Conservation (phyloP, 2,329 filamentous ascomycete species). For the Diaporthe eres region DNA sequence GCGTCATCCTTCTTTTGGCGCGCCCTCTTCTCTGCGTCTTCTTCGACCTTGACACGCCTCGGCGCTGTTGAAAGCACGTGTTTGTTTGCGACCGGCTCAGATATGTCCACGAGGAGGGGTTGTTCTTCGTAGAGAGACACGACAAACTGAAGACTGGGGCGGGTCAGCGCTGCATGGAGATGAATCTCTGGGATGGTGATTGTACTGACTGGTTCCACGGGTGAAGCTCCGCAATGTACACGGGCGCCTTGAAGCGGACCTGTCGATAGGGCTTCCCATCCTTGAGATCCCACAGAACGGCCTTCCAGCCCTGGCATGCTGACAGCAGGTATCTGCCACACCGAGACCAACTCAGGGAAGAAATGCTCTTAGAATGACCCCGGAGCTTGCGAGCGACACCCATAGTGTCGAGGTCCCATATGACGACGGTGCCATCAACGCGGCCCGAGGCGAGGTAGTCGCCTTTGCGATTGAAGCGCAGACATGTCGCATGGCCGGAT, state of each 20-base stretch:
- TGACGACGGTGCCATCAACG: conserved; percentile 92
- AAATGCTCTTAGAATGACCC: conserved; percentile 93
- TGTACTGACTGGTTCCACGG: conserved; percentile 84
- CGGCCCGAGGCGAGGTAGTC: conserved; percentile 95
- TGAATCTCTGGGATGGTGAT: neutral
- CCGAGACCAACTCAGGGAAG: conserved; percentile 94
- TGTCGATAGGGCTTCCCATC: conserved; percentile 80
- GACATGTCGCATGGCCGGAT: conserved; percentile 74
- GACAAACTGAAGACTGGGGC: conserved; percentile 81
- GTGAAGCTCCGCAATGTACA: conserved; percentile 96
- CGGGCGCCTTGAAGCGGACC: conserved; percentile 91
- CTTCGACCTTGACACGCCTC: conserved; percentile 78
- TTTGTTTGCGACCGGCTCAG: conserved; percentile 78
- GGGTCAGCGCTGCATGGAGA: conserved; percentile 43
- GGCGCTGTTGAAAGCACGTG: conserved; percentile 86
- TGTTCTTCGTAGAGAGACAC: conserved; percentile 95
- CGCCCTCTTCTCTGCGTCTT: conserved; percentile 79
- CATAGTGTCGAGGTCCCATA: conserved; percentile 98
- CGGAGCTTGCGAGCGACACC: conserved; percentile 94
- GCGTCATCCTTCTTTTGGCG: conserved; percentile 93
- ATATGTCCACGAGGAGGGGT: conserved; percentile 88
- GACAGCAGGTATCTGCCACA: conserved; percentile 93
- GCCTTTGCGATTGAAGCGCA: conserved; percentile 93
- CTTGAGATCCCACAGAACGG: conserved; percentile 92
- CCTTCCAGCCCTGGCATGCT: conserved; percentile 96